Conservation (phyloP, 2,329 filamentous ascomycete genomes). For the Xylariaceae sp. region DNA sequence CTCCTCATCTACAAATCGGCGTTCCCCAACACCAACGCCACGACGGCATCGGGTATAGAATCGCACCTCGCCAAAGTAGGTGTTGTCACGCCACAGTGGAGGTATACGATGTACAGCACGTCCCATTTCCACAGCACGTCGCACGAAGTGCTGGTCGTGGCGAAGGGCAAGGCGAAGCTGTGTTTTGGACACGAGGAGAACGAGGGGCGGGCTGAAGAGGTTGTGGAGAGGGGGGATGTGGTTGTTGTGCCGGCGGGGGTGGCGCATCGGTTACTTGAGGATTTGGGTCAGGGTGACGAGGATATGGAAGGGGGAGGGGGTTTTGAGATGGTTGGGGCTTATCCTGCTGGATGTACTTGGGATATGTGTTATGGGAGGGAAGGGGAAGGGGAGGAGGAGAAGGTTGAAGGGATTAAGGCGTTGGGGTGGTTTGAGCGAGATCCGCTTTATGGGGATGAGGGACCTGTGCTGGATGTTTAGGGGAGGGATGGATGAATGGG, state of each 20-base stretch:
- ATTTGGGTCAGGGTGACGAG: not conserved
- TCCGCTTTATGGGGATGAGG: conserved; percentile 64
- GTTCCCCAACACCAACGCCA: conserved; percentile 48
- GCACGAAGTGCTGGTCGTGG: conserved; percentile 70
- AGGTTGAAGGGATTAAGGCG: conserved; percentile 53
- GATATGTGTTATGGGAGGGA: conserved; percentile 78
- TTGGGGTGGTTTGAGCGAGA: conserved; percentile 66
- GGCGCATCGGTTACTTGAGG: conserved; percentile 64
- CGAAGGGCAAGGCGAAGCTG: conserved; percentile 62
- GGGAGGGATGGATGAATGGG: not conserved
- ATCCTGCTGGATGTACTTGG: conserved; percentile 65
- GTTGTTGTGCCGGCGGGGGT: conserved; percentile 72
- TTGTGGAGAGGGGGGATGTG: conserved; percentile 65
- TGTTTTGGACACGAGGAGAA: conserved; percentile 73
- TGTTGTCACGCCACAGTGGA: conserved; percentile 69
- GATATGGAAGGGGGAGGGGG: conserved; percentile 49
- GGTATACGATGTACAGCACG: conserved; percentile 71
- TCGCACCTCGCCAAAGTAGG: conserved; percentile 58
- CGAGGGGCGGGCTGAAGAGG: conserved; percentile 59
- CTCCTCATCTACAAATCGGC: conserved; percentile 70
- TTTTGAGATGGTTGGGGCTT: conserved; percentile 73
- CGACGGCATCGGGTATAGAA: conserved; percentile 54
- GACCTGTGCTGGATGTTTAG: conserved; percentile 52
- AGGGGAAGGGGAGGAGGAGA: conserved; percentile 56
- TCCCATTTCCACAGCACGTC: conserved; percentile 73